Conservation (phyloP, 148 eudicot species). For the Heliosperma pusillum region DNA sequence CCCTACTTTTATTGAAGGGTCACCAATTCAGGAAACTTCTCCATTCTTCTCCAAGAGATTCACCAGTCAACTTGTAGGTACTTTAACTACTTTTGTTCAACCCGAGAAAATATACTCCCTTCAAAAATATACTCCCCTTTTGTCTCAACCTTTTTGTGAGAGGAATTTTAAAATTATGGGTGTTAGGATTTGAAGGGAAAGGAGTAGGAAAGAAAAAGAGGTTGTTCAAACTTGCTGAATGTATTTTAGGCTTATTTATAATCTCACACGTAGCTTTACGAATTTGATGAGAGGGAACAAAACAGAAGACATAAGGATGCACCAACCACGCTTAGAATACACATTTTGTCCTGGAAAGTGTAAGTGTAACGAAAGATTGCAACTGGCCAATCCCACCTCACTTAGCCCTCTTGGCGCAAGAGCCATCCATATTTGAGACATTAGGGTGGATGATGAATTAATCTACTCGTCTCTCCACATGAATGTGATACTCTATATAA, state of each 20-base stretch:
- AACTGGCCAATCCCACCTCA: not conserved
- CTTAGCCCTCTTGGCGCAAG: not conserved
- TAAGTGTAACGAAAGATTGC: not conserved
- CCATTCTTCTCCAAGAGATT: not conserved
- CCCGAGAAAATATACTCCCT: not conserved
- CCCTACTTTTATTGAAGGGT: too few species aligned
- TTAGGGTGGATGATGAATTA: not conserved
- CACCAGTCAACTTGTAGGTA: not conserved
- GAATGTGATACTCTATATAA: not conserved
- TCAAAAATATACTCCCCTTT: too few species aligned
- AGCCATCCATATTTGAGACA: not conserved
- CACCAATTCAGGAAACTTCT: not conserved
- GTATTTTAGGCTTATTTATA: too few species aligned
- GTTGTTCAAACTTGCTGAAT: not conserved
- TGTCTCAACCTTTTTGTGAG: too few species aligned
- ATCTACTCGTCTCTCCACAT: not conserved
- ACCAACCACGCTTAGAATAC: not conserved
- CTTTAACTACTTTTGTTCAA: not conserved
- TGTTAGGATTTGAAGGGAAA: too few species aligned
- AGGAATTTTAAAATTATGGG: too few species aligned
- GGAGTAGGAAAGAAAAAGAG: not conserved
- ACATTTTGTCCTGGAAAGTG: not conserved
- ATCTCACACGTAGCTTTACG: not conserved
- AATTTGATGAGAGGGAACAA: too few species aligned
- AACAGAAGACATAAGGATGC: not conserved